phyloP scores from a whole-genome alignment of 768 basidiomycete genomes.

The Rhodotorula graminis region DNA sequence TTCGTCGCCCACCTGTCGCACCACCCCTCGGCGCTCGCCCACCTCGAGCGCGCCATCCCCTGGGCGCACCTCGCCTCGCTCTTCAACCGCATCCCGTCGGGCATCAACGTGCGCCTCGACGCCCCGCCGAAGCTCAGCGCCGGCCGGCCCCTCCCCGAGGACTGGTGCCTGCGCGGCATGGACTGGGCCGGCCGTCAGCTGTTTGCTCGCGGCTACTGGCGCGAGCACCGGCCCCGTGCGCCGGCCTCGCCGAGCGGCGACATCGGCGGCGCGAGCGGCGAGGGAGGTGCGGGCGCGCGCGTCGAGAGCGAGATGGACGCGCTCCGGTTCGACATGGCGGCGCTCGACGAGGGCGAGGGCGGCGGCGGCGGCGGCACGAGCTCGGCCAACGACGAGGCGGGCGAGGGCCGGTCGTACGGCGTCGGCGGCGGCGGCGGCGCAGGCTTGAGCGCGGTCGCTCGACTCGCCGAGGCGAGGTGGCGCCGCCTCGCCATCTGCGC shows the following conservation, averaged over 20 bases:
- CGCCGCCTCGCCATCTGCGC: slow-evolving; percentile 66
- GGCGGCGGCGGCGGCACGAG: slow-evolving; percentile 49
- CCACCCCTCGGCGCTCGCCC: slow-evolving; percentile 57
- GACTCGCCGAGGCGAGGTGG: slow-evolving; percentile 61
- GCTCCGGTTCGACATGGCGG: slow-evolving; percentile 46
- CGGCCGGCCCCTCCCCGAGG: slow-evolving; percentile 66
- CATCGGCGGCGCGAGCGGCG: slow-evolving; percentile 47
- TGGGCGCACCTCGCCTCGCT: slow-evolving; percentile 71
- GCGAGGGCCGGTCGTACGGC: no score
- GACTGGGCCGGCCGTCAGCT: slow-evolving; percentile 89
- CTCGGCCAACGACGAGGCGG: no score
- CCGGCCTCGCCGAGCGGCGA: slow-evolving; percentile 54
- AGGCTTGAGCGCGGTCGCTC: slow-evolving; percentile 37
- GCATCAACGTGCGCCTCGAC: slow-evolving; percentile 44
- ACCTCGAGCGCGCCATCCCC: slow-evolving; percentile 73
- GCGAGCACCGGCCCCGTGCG: slow-evolving; percentile 41
- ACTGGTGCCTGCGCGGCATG: slow-evolving; percentile 93
- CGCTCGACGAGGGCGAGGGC: slow-evolving; percentile 49
- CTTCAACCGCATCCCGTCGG: slow-evolving; percentile 55
- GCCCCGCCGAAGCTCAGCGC: slow-evolving; percentile 59
- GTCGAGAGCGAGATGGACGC: slow-evolving; percentile 67
- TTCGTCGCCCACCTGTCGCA: slow-evolving; percentile 76
- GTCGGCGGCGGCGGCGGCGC: no score
- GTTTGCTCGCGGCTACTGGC: slow-evolving; percentile 94
- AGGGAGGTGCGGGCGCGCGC: slow-evolving; percentile 40